Evolutionary conservation across 345 rosid species (phyloP), one percentile per base, ranked within the genome.

Genomic region (Odontarrhena argentea): DNA sequence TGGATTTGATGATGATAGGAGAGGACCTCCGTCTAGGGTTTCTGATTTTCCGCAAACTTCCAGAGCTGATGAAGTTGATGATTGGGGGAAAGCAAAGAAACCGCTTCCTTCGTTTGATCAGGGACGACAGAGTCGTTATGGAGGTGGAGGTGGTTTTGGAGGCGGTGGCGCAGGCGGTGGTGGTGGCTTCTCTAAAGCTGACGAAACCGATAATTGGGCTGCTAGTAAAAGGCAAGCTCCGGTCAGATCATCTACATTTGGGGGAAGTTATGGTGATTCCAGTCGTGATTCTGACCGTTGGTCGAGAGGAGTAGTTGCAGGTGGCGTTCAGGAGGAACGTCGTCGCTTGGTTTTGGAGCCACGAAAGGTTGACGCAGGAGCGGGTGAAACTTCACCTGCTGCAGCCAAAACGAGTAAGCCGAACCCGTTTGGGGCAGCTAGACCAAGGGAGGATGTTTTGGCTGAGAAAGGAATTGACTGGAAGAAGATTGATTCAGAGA

Each of bases 381-480:
- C 9, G 36, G 77, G 55, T 43, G 92, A 87, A 24, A 40, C 71
- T 51, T 35, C 12, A 14, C 48, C 76, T 1, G 52, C 22, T 54
- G 60, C 24, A 60, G 80, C 30, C 61, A 91, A 81, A 69, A 71
- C 87, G 9, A 80, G 69, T 51, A 88, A 76, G 81, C 61, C 91
- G 10, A 94, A 61, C 52, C 99, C 97, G 0, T 94, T 94, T 72
- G 99, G 99, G 5, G 87, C 76, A n/a, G 99, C 99, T 4, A 85
- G 93, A 81, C 99, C 97, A 0, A 82, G 99, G 68, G 99, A 94
- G 64, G 82, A 91, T 51, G 89, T 94, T 22, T 78, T 91, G 58
- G 97, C 97, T 1, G 99, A 88, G 70, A 94, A 91, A 79, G 97
- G 99, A 38, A 67, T 94, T 80, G 99, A 94, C 56, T 94, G 89